phyloP scores from a whole-genome alignment of 257 asterid genomes.

The Solanum lignicaule region DNA sequence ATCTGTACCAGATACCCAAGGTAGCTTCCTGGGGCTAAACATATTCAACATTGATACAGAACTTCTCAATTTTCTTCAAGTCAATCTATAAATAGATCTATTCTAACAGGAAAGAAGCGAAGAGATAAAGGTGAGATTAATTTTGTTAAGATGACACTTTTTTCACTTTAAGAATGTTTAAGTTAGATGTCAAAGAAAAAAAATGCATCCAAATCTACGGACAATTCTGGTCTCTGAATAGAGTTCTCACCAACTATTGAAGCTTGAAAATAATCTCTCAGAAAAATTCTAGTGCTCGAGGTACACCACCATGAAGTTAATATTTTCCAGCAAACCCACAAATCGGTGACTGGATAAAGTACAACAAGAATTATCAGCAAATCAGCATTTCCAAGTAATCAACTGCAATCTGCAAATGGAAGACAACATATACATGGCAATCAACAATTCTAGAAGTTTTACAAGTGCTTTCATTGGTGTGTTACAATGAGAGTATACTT shows the following conservation, averaged over 20 bases:
- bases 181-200: slow-evolving; percentile 23
- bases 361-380: background rate
- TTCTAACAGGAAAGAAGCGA: background rate
- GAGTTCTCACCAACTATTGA: slow-evolving; percentile 37
- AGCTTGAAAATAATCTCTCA: slow-evolving; percentile 41
- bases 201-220: slow-evolving; percentile 8
- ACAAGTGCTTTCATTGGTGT: background rate
- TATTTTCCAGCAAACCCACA: slow-evolving; percentile 14
- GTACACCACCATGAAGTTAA: slow-evolving; percentile 67
- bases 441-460: background rate
- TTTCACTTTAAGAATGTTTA: background rate
- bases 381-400: background rate
- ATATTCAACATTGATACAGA: slow-evolving; percentile 65
- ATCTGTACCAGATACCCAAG: slow-evolving; percentile 61
- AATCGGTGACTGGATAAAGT: background rate
- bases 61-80: slow-evolving; percentile 33
- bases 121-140: slow-evolving; percentile 1
- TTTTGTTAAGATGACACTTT: slow-evolving; percentile 1
- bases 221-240: slow-evolving; percentile 15
- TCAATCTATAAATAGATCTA: slow-evolving; percentile 32
- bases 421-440: background rate
- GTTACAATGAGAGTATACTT: background rate
- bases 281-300: slow-evolving; percentile 45
- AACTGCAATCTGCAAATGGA: background rate
- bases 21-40: slow-evolving; percentile 55